Conservation (phyloP, 1,139 yeast genomes). For the Pichia cactophila region DNA sequence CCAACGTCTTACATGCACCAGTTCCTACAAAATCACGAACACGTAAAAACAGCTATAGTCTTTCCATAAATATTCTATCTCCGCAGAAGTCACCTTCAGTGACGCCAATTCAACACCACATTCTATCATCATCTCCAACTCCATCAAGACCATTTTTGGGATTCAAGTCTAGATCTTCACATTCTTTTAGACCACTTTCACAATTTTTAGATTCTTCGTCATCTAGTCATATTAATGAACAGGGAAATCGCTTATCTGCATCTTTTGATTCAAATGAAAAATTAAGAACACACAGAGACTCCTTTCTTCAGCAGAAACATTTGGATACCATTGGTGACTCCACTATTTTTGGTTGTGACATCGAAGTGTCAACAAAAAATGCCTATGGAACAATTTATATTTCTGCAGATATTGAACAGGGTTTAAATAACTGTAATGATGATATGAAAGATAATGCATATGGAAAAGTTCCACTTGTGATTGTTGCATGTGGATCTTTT, state of each 20-base stretch:
- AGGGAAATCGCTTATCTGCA: constrained; percentile 11
- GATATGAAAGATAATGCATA: constrained; percentile 45
- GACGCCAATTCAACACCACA: background rate
- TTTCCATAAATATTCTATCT: constrained; percentile 6
- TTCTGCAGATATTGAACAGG: constrained; percentile 24
- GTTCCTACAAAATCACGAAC: constrained; percentile 1
- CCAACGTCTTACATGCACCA: background rate
- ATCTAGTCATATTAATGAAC: constrained; percentile 2
- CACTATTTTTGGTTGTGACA: constrained; percentile 77
- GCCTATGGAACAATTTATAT: constrained; percentile 74
- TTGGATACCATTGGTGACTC: constrained; percentile 33
- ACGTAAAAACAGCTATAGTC: constrained; percentile 8
- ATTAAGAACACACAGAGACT: constrained; percentile 49
- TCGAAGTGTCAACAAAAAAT: constrained; percentile 59
- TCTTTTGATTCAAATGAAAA: constrained; percentile 23
- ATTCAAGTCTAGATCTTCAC: constrained; percentile 26
- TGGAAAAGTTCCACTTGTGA: constrained; percentile 82
- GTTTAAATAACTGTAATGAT: background rate
- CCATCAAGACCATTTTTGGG: constrained; percentile 27
- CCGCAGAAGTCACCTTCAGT: constrained; percentile 4
- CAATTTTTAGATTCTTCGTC: constrained; percentile 17
- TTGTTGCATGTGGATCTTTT: constrained; percentile 89
- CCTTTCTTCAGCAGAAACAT: constrained; percentile 37
- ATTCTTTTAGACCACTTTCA: constrained; percentile 24
- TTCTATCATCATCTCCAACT: constrained; percentile 15